phyloP scores from a whole-genome alignment of 176 grass and related monocot species.

The Aegilops longissima region DNA sequence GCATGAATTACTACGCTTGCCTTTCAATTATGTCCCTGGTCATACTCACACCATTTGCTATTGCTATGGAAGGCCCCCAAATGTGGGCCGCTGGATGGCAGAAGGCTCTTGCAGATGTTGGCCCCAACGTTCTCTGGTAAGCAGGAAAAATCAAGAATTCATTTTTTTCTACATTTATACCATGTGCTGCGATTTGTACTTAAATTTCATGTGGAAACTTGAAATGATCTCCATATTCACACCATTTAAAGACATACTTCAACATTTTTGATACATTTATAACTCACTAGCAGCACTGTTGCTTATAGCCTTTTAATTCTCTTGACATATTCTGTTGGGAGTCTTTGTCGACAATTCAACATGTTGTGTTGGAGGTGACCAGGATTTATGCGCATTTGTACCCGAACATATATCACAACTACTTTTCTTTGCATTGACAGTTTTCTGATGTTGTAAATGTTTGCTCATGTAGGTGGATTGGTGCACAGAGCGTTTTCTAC shows the following conservation, averaged over 20 bases:
- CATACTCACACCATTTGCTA: constrained; percentile 88
- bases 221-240: neutral
- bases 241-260: neutral
- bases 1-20: constrained; percentile 98
- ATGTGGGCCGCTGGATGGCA: constrained; percentile 93
- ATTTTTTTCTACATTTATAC: constrained; percentile 2
- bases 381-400: neutral
- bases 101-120: constrained; percentile 67
- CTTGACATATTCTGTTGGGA: constrained; percentile 5
- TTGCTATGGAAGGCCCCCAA: constrained; percentile 85
- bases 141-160: constrained; percentile 4
- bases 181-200: neutral
- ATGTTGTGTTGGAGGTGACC: neutral
- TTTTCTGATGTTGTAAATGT: constrained; percentile 24
- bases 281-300: neutral
- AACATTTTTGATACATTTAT: constrained; percentile 19
- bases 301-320: constrained; percentile 6
- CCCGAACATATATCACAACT: neutral
- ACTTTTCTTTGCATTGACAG: neutral
- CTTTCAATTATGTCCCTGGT: constrained; percentile 81
- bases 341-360: neutral
- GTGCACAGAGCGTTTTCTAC: constrained; percentile 90
- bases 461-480: constrained; percentile 75
- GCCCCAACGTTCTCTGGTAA: constrained; percentile 84
- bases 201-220: neutral